Conservation (phyloP, 2,329 filamentous ascomycete genomes). For the Trichoderma semiorbis region DNA sequence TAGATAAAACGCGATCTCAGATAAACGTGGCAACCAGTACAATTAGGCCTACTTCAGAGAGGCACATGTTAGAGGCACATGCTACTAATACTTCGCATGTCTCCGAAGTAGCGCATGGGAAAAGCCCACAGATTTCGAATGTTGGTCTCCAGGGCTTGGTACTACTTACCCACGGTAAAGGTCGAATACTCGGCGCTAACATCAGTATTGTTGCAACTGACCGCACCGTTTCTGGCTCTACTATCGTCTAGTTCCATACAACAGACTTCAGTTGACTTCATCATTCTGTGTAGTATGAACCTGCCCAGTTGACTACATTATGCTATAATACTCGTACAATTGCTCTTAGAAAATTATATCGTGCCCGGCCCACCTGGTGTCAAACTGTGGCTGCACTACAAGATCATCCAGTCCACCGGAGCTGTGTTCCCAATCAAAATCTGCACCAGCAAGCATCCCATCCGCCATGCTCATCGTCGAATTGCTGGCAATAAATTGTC, state of each 20-base stretch:
- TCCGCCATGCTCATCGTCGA: background rate
- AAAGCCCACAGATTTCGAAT: background rate
- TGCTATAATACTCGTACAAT: background rate
- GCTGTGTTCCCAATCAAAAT: background rate
- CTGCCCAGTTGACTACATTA: background rate
- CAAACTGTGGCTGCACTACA: background rate
- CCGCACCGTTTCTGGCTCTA: background rate
- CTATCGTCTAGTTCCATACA: background rate
- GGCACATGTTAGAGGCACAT: background rate
- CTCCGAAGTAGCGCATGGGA: background rate
- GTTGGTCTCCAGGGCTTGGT: background rate
- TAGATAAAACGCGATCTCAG: background rate
- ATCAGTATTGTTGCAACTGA: background rate
- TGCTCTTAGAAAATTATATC: background rate
- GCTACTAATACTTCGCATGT: background rate
- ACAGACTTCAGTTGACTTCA: background rate
- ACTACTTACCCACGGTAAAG: background rate
- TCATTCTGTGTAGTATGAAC: background rate
- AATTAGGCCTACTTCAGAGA: background rate
- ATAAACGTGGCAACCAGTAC: background rate
- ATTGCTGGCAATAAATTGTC: background rate
- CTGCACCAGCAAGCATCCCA: background rate
- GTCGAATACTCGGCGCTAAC: background rate
- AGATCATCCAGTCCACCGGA: background rate
- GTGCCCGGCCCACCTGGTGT: background rate